These are phyloP conservation scores for Mycogone perniciosa DNA, from an alignment of 2,329 filamentous ascomycete species.

Conservation along the genomic window DNA sequence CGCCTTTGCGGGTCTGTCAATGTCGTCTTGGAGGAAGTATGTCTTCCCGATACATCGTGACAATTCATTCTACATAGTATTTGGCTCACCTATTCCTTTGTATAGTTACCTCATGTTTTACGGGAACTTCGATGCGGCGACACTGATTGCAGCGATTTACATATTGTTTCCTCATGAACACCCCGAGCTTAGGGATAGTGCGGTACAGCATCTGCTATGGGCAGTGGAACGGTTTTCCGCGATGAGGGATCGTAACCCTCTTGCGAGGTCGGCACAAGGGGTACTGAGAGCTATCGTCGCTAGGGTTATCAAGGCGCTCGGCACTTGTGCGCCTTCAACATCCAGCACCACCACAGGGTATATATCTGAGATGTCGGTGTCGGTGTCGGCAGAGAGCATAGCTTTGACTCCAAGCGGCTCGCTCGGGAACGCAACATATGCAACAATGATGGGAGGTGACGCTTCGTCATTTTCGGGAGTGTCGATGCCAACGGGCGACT, in stretches of 20 bases:
- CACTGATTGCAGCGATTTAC: slow-evolving; percentile 54
- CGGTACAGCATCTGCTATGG: slow-evolving; percentile 53
- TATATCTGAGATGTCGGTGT: not conserved
- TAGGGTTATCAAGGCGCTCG: slow-evolving; percentile 46
- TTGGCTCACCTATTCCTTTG: not conserved
- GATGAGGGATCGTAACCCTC: slow-evolving; percentile 47
- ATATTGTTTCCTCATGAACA: slow-evolving; percentile 55
- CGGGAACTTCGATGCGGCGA: slow-evolving; percentile 57
- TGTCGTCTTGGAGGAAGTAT: slow-evolving; percentile 42
- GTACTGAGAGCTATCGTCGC: slow-evolving; percentile 50
- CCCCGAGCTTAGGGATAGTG: slow-evolving; percentile 37
- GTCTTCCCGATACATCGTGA: slow-evolving; percentile 8
- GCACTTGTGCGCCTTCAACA: slow-evolving; percentile 19
- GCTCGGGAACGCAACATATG: not conserved
- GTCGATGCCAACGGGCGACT: slow-evolving; percentile 21
- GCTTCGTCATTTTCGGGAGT: not conserved
- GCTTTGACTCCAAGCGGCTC: not conserved
- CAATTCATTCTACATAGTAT: not conserved
- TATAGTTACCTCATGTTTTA: slow-evolving; percentile 51
- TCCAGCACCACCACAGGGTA: slow-evolving; percentile 12
- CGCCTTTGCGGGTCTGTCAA: slow-evolving; percentile 42
- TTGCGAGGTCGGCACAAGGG: slow-evolving; percentile 48
- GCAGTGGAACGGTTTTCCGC: slow-evolving; percentile 51
- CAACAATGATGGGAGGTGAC: slow-evolving; percentile 15
- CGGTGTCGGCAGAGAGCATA: not conserved